Conservation (phyloP, 179 eudicot species). For the Drosera spatulata region DNA sequence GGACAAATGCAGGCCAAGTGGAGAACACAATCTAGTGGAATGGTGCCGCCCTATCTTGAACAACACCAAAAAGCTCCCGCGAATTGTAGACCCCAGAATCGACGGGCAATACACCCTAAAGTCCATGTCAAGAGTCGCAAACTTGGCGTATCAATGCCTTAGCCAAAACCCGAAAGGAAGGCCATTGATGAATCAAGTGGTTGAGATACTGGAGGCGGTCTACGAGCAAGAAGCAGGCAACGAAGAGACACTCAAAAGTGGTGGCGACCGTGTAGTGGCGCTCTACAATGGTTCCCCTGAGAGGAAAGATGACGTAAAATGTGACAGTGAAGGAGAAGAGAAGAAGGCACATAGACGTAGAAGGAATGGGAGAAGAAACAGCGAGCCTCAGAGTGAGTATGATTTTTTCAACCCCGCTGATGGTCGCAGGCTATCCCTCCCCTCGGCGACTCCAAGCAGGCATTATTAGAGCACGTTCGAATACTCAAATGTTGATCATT, state of each 20-base stretch:
- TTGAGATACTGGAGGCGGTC: slow-evolving; percentile 66
- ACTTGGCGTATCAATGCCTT: slow-evolving; percentile 78
- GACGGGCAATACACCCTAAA: slow-evolving; percentile 76
- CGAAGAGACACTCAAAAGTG: slow-evolving; percentile 34
- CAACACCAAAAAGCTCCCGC: slow-evolving; percentile 63
- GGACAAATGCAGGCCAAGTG: slow-evolving; percentile 78
- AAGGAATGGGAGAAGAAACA: slow-evolving; percentile 43
- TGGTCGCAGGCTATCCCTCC: slow-evolving; percentile 15
- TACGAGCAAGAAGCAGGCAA: slow-evolving; percentile 36
- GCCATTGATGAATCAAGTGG: slow-evolving; percentile 82
- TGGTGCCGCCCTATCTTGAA: slow-evolving; percentile 91
- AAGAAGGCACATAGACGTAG: slow-evolving; percentile 8
- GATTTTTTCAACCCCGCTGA: slow-evolving; percentile 30
- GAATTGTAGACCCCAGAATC: slow-evolving; percentile 70
- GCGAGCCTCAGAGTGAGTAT: slow-evolving; percentile 56
- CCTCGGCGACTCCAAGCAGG: slow-evolving; percentile 13
- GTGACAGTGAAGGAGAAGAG: slow-evolving; percentile 21
- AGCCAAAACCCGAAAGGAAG: slow-evolving; percentile 92
- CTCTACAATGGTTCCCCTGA: slow-evolving; percentile 21
- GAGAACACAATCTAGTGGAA: slow-evolving; percentile 82
- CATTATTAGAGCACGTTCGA: neutral
- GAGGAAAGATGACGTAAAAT: slow-evolving; percentile 9
- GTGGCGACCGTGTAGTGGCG: slow-evolving; percentile 29
- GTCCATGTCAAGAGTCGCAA: slow-evolving; percentile 65
- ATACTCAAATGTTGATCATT: too few species aligned